These are phyloP conservation scores for Actinomortierella wolfii DNA, from an alignment of 371 early-diverging fungal species.

Conservation along the genomic window DNA sequence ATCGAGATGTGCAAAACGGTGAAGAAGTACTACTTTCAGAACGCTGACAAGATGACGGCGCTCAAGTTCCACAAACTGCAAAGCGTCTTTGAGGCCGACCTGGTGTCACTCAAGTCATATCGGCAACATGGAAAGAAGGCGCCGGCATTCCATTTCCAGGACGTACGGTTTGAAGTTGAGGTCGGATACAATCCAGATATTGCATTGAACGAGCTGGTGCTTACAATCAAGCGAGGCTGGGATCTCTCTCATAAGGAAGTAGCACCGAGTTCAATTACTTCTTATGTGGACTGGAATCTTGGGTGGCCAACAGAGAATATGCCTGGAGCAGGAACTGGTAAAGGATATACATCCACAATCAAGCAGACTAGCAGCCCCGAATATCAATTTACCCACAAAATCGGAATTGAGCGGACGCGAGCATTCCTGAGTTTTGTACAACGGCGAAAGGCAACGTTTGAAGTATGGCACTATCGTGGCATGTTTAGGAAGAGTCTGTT, in stretches of 20 bases:
- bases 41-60: constrained; percentile 48
- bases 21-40: constrained; percentile 52
- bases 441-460: constrained; percentile 68
- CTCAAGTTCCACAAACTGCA: constrained; percentile 58
- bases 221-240: constrained; percentile 59
- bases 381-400: constrained; percentile 56
- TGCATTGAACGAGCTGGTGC: constrained; percentile 68
- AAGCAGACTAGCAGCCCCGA: constrained; percentile 48
- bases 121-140: constrained; percentile 46
- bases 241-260: constrained; percentile 64
- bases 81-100: constrained; percentile 61
- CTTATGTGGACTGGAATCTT: constrained; percentile 71
- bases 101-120: constrained; percentile 57
- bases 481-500: constrained; percentile 60
- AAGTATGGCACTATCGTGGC: constrained; percentile 72
- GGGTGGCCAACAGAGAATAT: constrained; percentile 76
- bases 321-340: constrained; percentile 57
- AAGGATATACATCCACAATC: constrained; percentile 68
- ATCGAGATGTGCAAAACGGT: constrained; percentile 67
- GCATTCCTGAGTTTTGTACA: constrained; percentile 69
- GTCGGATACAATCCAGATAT: constrained; percentile 59
- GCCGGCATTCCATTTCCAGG: constrained; percentile 65
- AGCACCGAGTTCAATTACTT: constrained; percentile 57
- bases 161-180: constrained; percentile 63
- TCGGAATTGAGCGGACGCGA: constrained; percentile 69